Base-by-base conservation (phyloP, 805 yeast species). In the Saccharomycopsis fermentans region DNA sequence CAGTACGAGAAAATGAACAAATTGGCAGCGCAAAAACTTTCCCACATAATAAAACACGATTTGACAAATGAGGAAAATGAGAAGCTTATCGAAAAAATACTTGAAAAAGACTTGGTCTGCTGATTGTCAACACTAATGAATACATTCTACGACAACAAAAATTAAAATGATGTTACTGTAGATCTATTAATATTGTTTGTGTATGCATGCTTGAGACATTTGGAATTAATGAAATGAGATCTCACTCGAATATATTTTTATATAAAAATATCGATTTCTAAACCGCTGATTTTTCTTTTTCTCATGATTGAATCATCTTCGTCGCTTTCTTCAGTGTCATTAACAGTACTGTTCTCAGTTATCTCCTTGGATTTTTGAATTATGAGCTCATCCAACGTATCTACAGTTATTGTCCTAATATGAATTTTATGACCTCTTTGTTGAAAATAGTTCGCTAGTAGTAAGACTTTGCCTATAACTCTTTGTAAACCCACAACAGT, bases 401-500 rank as follows among this genome's bases (percentile, higher is more conserved):
- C 79, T 0, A 86, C 76, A 4, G 85, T 81, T 26, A 79, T 83
- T 0, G 96, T 90, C 32, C 70, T 68, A 0, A 87, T 65, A 12
- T 86, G 89, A 8, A 87, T 81, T 59, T 67, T 73, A 66, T 78
- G 73, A 8, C 78, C 76, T 47, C 76, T 71, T 36, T 79, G 77
- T 64, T 80, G 79, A 66, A 83, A 86, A 65, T 82, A 78, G 29
- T 81, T 68, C 0, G 81, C 96, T 0, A 90, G 62, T 14, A 83
- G 73, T n/a, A 86, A 61, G 0, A 84, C 81, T 65, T 80, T 84
- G 54, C 78, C 82, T 9, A 86, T 81, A 9, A 91, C 79, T 58
- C 75, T 77, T 1, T 96, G 96, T 86, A 88, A 83, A 0, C 95
- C 97, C 57, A 80, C 70, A 2, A 90, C 77, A 0, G 77, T 74